Conservation (phyloP, 2,329 filamentous ascomycete genomes). For the Colletotrichum sp. region DNA sequence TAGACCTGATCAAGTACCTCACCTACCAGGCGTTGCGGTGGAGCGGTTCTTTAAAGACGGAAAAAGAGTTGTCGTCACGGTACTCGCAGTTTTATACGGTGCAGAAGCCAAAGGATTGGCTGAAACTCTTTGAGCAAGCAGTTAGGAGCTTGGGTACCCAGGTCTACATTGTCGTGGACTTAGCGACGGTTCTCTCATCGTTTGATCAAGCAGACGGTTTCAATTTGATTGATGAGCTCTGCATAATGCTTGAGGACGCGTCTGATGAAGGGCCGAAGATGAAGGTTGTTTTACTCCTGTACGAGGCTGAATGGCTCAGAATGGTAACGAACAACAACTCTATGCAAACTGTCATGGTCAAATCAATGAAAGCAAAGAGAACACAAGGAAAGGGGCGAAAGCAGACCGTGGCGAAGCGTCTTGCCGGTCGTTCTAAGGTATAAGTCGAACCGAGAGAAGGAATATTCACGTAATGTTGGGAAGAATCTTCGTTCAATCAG, state of each 20-base stretch:
- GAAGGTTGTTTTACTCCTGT: neutral
- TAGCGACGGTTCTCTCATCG: neutral
- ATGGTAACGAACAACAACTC: neutral
- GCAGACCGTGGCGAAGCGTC: neutral
- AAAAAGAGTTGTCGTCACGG: neutral
- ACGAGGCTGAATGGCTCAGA: neutral
- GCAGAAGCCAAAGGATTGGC: neutral
- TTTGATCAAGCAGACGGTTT: neutral
- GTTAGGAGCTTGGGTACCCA: neutral
- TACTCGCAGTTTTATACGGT: neutral
- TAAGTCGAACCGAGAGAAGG: rapidly evolving
- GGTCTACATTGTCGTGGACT: neutral
- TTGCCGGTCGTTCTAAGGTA: neutral
- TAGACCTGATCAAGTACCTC: neutral
- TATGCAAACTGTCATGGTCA: neutral
- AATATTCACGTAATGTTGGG: no score
- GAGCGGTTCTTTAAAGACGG: neutral
- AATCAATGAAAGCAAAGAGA: neutral
- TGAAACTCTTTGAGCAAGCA: neutral
- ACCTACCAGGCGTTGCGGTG: neutral
- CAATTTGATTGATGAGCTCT: neutral
- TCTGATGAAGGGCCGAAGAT: neutral
- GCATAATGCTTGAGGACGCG: neutral
- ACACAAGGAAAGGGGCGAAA: neutral
- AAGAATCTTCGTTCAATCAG: no score